Base-by-base conservation (phyloP, 148 eudicot species). In the Cornus suecica region DNA sequence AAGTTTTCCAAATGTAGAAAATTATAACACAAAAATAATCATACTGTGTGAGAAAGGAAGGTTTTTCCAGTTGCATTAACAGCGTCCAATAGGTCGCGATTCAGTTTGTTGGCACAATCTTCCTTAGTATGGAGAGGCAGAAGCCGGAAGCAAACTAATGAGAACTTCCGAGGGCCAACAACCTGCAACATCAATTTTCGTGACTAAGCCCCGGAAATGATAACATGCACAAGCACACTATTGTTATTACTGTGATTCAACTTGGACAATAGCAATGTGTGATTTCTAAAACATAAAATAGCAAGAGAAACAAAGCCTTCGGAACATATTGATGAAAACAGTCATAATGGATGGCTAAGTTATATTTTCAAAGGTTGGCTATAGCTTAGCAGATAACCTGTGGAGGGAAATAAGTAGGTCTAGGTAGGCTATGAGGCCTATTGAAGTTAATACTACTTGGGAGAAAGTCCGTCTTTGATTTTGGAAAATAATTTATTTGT, bases 11-110 rank as follows among this genome's bases (percentile, higher is more conserved):
- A 54, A 31, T 54, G 22, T 20, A 18, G 28, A 24, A 18, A 61
- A 48, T 23, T 42, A 69, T n/a, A 37, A 51, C 37, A 72, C 2
- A 7, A 7, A 37, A 70, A 52, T 24, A 29, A 71, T 51, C 83
- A 69, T 87, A 91, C 98, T 14, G 97, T 93, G 80, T 96, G 98
- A 76, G 98, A 90, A 51, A 96, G 86, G 82, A 91, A 93, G 70
- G 88, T 76, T 71, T 87, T 87, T 81, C 99, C 98, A 27, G 89
- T 85, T 65, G 97, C 76, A 85, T 96, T 96, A 22, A 84, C 94
- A 30, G 91, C 88, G 63, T 96, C 97, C 79, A 96, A 77, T 56
- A 96, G 84, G 67, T 88, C 90, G 8, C 70, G 86, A 84, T 96
- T 96, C 68, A 96, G 76, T 74, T 83, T 80, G 80, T 96, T 88